These are phyloP conservation scores for Tolypocladium paradoxum DNA, from an alignment of 2,329 filamentous ascomycete genomes.

Conservation along the genomic window DNA sequence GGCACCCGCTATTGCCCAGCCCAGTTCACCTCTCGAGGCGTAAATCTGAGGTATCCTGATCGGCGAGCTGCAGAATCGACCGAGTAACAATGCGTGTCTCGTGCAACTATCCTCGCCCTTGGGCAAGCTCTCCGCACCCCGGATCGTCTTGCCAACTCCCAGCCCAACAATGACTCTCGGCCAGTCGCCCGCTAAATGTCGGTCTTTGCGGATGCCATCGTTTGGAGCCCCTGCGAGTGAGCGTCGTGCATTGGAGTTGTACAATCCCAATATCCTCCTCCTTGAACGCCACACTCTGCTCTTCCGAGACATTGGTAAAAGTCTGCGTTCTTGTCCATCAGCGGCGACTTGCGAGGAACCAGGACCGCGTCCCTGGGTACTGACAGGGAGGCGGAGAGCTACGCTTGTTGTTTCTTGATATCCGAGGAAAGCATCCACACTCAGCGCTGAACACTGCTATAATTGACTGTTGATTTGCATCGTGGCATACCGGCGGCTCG, in stretches of 20 bases:
- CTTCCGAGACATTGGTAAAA: conserved; percentile 1
- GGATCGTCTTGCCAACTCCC: not conserved
- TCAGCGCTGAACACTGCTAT: not conserved
- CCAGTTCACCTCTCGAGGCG: not conserved
- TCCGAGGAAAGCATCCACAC: not conserved
- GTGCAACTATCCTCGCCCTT: not conserved
- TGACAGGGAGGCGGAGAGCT: not conserved
- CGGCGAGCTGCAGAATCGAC: not conserved
- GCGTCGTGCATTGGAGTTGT: not conserved
- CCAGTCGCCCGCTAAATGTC: too few relatives aligned
- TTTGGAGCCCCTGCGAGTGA: not conserved
- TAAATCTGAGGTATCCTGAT: not conserved
- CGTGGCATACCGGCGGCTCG: not conserved
- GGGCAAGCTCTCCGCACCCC: not conserved
- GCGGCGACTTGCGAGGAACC: not conserved
- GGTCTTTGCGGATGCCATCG: not conserved
- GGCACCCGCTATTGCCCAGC: not conserved
- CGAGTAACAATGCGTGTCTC: not conserved
- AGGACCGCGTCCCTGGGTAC: not conserved
- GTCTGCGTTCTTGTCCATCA: not conserved
- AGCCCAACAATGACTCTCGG: too few relatives aligned
- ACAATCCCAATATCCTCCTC: not conserved
- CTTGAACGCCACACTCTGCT: not conserved
- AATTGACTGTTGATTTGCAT: not conserved
- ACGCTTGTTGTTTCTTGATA: not conserved